Conservation (phyloP, 176 grass and related monocot genomes). For the Bonia amplexicaulis region DNA sequence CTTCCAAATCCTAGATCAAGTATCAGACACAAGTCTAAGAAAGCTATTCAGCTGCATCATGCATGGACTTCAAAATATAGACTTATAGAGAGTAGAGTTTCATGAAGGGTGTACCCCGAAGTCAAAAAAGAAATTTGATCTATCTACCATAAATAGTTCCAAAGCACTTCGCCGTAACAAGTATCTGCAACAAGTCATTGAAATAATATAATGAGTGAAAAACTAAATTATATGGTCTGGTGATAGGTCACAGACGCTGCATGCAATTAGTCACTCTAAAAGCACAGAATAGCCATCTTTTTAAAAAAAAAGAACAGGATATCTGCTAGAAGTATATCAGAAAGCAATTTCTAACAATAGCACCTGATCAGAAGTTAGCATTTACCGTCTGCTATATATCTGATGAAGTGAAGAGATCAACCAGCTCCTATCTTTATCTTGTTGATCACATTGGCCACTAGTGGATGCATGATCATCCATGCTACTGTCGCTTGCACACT, state of each 20-base stretch:
- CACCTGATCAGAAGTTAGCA: constrained; percentile 20
- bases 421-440: constrained; percentile 94
- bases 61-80: constrained; percentile 4
- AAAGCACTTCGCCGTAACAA: constrained; percentile 92
- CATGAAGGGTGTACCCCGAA: constrained; percentile 61
- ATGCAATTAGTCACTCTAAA: neutral
- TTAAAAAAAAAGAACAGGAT: constrained; percentile 6
- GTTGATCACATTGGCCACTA: constrained; percentile 53
- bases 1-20: constrained; percentile 73
- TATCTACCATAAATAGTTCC: constrained; percentile 98
- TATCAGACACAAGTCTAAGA: constrained; percentile 28
- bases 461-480: constrained; percentile 49
- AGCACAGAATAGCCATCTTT: neutral
- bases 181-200: constrained; percentile 60
- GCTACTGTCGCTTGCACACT: constrained; percentile 42
- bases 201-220: constrained; percentile 22
- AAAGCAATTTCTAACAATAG: constrained; percentile 32
- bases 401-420: constrained; percentile 95
- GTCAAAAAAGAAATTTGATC: constrained; percentile 98
- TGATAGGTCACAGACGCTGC: neutral
- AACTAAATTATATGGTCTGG: neutral
- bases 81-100: constrained; percentile 2
- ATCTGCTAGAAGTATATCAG: constrained; percentile 4
- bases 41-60: constrained; percentile 15
- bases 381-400: constrained; percentile 95